Conservation (phyloP, 2,329 filamentous ascomycete genomes). For the Chrysoporthe cubensis region DNA sequence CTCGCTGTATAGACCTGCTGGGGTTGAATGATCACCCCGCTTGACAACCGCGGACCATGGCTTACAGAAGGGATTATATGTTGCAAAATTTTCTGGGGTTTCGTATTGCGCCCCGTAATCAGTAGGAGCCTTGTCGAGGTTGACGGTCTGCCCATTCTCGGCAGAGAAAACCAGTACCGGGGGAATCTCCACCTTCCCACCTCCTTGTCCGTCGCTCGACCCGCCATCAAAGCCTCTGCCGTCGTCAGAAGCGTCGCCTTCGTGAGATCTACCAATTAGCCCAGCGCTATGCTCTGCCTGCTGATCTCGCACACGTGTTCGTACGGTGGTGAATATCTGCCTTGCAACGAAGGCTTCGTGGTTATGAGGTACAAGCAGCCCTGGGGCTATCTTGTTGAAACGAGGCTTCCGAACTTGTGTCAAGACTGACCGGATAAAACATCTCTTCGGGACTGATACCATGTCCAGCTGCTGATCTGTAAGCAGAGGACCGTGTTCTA, state of each 20-base stretch:
- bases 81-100: not conserved
- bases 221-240: not conserved
- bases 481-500: not conserved
- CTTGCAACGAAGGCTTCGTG: not conserved
- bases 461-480: conserved; percentile 1
- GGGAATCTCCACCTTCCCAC: not conserved
- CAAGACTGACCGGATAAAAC: not conserved
- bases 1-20: conserved; percentile 15
- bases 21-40: not conserved
- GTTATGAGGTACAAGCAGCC: conserved; percentile 1
- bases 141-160: not conserved
- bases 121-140: not conserved
- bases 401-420: not conserved
- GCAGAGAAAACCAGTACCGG: not conserved
- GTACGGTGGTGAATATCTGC: not conserved
- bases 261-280: too few species aligned
- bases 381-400: conserved; percentile 7
- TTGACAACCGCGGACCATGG: not conserved
- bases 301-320: not conserved
- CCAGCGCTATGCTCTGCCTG: too few species aligned
- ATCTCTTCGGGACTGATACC: not conserved
- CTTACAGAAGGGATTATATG: not conserved
- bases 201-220: not conserved
- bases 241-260: too few species aligned
- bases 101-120: conserved; percentile 1